These are phyloP conservation scores for Postia placenta DNA, from an alignment of 768 basidiomycete species.

Conservation along the genomic window DNA sequence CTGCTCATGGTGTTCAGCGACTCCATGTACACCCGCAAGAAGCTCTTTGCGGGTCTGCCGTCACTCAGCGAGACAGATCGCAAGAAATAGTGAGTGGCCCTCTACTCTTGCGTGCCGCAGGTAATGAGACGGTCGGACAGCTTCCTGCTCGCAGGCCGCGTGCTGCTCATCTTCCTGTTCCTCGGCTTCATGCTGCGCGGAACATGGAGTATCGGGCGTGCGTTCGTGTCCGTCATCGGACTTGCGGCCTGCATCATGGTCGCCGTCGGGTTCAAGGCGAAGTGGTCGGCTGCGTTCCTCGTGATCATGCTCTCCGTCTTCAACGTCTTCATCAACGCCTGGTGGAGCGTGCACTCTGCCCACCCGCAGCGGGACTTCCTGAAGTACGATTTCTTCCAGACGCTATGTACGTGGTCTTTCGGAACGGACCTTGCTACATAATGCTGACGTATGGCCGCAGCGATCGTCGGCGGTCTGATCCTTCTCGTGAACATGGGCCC, in stretches of 20 bases:
- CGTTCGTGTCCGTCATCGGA: slow-evolving; percentile 85
- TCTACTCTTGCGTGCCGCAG: background rate
- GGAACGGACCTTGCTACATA: too few species aligned
- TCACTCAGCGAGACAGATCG: slow-evolving; percentile 90
- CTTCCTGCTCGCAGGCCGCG: slow-evolving; percentile 94
- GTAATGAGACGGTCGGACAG: slow-evolving; percentile 32
- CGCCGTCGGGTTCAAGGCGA: slow-evolving; percentile 98
- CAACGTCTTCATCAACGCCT: slow-evolving; percentile 99
- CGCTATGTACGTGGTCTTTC: slow-evolving; percentile 48
- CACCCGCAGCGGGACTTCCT: slow-evolving; percentile 98
- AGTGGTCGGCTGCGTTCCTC: slow-evolving; percentile 96
- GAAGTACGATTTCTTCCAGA: slow-evolving; percentile 99
- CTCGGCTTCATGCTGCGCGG: slow-evolving; percentile 96
- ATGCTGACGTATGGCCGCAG: too few species aligned
- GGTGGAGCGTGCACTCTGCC: slow-evolving; percentile 89
- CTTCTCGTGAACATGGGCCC: slow-evolving; percentile 98
- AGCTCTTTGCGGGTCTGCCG: slow-evolving; percentile 87
- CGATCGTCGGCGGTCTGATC: slow-evolving; percentile 96
- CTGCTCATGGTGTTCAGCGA: slow-evolving; percentile 99
- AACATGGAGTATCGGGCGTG: slow-evolving; percentile 79
- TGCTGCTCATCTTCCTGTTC: slow-evolving; percentile 98
- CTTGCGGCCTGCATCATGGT: slow-evolving; percentile 93
- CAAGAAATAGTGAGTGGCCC: slow-evolving; percentile 79
- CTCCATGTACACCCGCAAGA: slow-evolving; percentile 82
- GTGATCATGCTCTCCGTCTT: slow-evolving; percentile 87